Conservation (phyloP, 352 stramenopile genomes). For the Phytophthora brassicae region DNA sequence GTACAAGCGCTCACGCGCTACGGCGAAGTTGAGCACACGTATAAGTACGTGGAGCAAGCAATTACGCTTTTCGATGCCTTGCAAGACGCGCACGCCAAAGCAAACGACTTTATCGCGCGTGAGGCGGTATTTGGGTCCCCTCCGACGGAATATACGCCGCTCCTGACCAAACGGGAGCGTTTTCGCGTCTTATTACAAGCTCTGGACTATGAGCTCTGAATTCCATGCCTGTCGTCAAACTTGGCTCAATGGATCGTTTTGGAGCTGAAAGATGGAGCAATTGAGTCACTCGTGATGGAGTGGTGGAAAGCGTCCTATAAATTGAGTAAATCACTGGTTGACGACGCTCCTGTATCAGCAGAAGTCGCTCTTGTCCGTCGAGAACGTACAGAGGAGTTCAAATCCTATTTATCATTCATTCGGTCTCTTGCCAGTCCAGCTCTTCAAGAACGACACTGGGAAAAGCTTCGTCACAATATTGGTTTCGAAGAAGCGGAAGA, state of each 20-base stretch:
- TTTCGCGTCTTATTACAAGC: slow-evolving; percentile 91
- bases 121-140: slow-evolving; percentile 94
- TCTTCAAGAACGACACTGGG: slow-evolving; percentile 93
- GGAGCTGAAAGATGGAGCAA: slow-evolving; percentile 86
- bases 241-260: slow-evolving; percentile 93
- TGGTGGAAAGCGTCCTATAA: slow-evolving; percentile 95
- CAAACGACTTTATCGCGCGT: slow-evolving; percentile 90
- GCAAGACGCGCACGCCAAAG: slow-evolving; percentile 90
- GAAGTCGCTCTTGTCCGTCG: slow-evolving; percentile 86
- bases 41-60: slow-evolving; percentile 89
- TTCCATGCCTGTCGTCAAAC: slow-evolving; percentile 91
- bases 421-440: slow-evolving; percentile 90
- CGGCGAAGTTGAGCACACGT: slow-evolving; percentile 86
- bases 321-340: slow-evolving; percentile 88
- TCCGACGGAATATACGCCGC: slow-evolving; percentile 87
- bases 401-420: slow-evolving; percentile 91
- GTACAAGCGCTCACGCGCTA: slow-evolving; percentile 88
- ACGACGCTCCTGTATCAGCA: slow-evolving; percentile 85
- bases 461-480: slow-evolving; percentile 87
- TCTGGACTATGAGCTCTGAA: slow-evolving; percentile 95
- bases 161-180: slow-evolving; percentile 81
- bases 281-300: slow-evolving; percentile 89
- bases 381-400: slow-evolving; percentile 92
- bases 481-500: slow-evolving; percentile 87
- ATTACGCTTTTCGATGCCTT: slow-evolving; percentile 89